Percentiles rank a stretch among this genome's conserved stretches.
Evolutionary conservation across 805 yeast genomes (phyloP).

Genomic region (Wickerhamomyces rabaulensis): DNA sequence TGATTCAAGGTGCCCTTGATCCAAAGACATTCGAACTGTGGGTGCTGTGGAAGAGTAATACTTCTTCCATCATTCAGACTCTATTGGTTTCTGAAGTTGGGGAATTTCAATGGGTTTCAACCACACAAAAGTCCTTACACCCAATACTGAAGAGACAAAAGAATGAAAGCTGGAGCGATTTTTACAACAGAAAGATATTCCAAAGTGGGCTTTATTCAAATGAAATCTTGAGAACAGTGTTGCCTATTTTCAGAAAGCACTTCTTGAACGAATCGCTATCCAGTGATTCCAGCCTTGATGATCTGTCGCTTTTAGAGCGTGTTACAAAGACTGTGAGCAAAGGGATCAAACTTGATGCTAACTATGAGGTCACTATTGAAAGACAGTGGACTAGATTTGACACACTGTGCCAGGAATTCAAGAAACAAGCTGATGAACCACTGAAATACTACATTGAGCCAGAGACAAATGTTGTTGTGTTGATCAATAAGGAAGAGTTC

Average conservation of each 20-base stretch:
- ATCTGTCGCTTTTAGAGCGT: slow-evolving; percentile 29
- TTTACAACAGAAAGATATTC: slow-evolving; percentile 41
- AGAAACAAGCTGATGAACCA: slow-evolving; percentile 54
- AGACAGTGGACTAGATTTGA: slow-evolving; percentile 67
- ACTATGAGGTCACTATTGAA: slow-evolving; percentile 32
- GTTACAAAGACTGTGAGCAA: slow-evolving; percentile 29
- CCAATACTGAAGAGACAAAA: slow-evolving; percentile 17
- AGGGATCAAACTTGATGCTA: slow-evolving; percentile 25
- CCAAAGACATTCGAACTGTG: slow-evolving; percentile 27
- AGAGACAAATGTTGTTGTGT: slow-evolving; percentile 24
- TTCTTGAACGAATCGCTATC: slow-evolving; percentile 26
- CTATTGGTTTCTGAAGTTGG: slow-evolving; percentile 25
- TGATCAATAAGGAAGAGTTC: slow-evolving; percentile 31
- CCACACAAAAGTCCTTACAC: slow-evolving; percentile 6
- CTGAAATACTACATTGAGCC: slow-evolving; percentile 42
- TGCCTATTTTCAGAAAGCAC: slow-evolving; percentile 45
- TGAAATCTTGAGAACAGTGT: slow-evolving; percentile 45
- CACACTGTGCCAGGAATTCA: slow-evolving; percentile 66
- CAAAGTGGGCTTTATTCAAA: slow-evolving; percentile 45
- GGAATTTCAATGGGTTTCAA: slow-evolving; percentile 18
- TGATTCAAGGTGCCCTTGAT: slow-evolving; percentile 15
- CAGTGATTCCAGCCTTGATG: slow-evolving; percentile 17
- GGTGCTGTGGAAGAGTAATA: slow-evolving; percentile 61
- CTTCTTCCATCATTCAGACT: slow-evolving; percentile 41
- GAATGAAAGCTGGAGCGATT: slow-evolving; percentile 31